Percentiles rank a stretch among this genome's conserved stretches.
phyloP scores from a whole-genome alignment of 768 basidiomycete species.

The Rhodotorula kratochvilovae region DNA sequence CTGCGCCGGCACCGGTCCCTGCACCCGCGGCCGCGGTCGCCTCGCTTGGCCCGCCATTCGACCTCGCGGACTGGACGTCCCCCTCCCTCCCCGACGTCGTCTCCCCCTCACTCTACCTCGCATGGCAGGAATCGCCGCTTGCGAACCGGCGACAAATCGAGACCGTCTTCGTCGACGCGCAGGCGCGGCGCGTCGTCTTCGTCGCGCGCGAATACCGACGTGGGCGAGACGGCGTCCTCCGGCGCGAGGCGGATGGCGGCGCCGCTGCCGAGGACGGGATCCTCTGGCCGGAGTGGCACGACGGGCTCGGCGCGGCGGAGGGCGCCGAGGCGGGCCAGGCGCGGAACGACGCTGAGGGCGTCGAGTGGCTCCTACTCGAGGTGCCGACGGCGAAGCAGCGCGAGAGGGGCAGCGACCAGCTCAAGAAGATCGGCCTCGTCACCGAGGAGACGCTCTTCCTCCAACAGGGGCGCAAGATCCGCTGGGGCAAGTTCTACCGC shows the following conservation, averaged over 20 bases:
- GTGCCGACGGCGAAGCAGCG: background rate
- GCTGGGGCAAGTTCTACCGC: slow-evolving; percentile 3
- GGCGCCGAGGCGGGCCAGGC: background rate
- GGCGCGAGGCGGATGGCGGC: background rate
- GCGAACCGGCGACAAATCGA: background rate
- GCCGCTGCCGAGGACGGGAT: background rate
- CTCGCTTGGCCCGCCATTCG: background rate
- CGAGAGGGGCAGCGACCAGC: background rate
- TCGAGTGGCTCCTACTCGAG: slow-evolving; percentile 7
- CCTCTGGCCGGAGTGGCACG: slow-evolving; percentile 4
- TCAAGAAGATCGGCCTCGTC: slow-evolving; percentile 6
- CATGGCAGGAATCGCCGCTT: background rate
- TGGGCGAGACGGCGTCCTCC: background rate
- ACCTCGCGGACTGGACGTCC: background rate
- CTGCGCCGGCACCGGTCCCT: background rate
- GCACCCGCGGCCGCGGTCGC: background rate
- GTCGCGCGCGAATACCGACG: slow-evolving; percentile 12
- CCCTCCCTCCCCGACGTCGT: background rate
- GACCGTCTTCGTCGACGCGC: slow-evolving; percentile 5
- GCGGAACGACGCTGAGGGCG: background rate
- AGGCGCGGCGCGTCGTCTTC: background rate
- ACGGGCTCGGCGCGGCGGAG: background rate
- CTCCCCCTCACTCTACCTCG: slow-evolving; percentile 8
- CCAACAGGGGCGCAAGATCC: background rate
- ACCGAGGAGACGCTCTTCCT: slow-evolving; percentile 15